Evolutionary conservation across 352 stramenopile species (phyloP), one percentile per base, ranked within the genome.

Genomic region (Aphanomyces cochlioides): DNA sequence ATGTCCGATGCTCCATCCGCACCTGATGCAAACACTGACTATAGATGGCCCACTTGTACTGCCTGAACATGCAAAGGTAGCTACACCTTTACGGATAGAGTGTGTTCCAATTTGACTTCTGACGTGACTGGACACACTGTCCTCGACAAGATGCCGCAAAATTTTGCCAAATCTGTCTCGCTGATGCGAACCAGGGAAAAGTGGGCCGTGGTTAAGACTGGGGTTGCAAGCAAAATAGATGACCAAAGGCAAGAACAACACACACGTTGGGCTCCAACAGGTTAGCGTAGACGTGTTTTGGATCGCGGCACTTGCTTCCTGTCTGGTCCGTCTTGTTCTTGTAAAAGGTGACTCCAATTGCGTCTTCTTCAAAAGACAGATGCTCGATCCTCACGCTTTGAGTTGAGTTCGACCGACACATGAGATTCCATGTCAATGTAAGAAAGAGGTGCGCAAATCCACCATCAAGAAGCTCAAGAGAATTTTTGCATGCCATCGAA

Each of bases 201-300:
- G 41, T 56, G 13, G 2, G n/a, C 21, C 34, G 15, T 15, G 41
- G 15, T 0, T 1, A 19, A 47, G 48, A 2, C 53, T 10, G 45
- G 3, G 41, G 59, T 50, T 69, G 54, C 64, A 50, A 69, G 45
- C 74, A 71, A 13, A 74, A 56, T 19, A 58, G 37, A 73, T 5
- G 41, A 71, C 77, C 17, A 83, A 67, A 5, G 75, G 53, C 54
- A 50, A 79, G 66, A 7, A 72, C 72, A 12, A 28, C 75, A 2
- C 28, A 83, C 0, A 80, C 63, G 45, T 77, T 56, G 10, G 72
- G 78, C 21, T 41, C 3, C 1, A 72, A 28, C 36, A 72, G 76
- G 47, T 81, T 80, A 19, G 74, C 66, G 38, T 80, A 81, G 8
- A 79, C 34, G 43, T 81, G 76, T 15, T 60, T 69, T 38, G 74